Evolutionary conservation across 2,329 filamentous ascomycete species (phyloP), one percentile per base, ranked within the genome.

Genomic region (Botrytis galanthina): DNA sequence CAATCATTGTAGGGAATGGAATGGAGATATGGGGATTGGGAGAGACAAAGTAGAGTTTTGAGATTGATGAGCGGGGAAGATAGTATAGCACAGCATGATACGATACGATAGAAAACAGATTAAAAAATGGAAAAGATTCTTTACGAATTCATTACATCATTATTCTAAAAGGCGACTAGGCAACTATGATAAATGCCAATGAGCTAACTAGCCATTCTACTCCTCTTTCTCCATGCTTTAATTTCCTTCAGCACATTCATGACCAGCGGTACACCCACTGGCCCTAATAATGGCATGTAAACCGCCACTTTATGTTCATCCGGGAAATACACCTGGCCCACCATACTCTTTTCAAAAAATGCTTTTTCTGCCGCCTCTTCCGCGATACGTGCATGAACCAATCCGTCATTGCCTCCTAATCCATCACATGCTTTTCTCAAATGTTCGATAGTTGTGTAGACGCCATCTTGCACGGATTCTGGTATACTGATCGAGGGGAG

Each of bases 261-360:
- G 10, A 98, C 82, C 68, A 99, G 84, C 54, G 96, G 96, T 20
- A 98, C 95, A 7, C 93, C 94, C 59, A 98, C 90, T 0, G 96
- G 96, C 0, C 96, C 96, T 59, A 99, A 84, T 18, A 99, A 84
- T 1, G 96, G 96, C 78, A 99, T 83, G 81, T 99, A 99, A 0
- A 99, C 96, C 0, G 96, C 96, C 37, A 99, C 89, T 83, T 98
- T 99, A 82, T 99, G 96, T 84, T 99, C 96, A 80, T 99, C 96
- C 0, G 96, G 96, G 82, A 99, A 99, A 82, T 98, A 99, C 3
- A 98, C 91, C 84, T 98, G 96, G 0, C 95, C 96, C 20, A 99
- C 96, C 96, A 99, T 99, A 80, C 93, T 97, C 83, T 97, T 97
- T 83, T 99, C 96, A 78, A 99, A 99, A 83, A 99, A 99, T 0